These are phyloP conservation scores for Exophiala lecanii-corni DNA, from an alignment of 2,329 filamentous ascomycete species.

Conservation along the genomic window DNA sequence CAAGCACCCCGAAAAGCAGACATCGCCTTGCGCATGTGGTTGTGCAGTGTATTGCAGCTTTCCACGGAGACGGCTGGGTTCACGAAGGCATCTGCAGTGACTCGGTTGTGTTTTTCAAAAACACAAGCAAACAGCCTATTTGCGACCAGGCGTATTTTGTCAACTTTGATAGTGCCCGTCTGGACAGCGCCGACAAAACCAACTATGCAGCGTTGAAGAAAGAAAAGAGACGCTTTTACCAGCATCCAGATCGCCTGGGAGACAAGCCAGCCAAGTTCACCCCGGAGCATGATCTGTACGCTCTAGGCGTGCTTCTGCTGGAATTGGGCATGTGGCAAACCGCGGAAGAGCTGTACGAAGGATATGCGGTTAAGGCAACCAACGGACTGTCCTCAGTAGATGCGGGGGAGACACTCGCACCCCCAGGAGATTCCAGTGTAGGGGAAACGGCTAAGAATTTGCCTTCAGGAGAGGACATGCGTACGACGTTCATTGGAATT, in stretches of 20 bases:
- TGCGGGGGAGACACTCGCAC: too few relatives aligned
- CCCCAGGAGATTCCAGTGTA: too few relatives aligned
- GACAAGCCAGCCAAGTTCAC: conserved; percentile 3
- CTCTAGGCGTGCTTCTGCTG: conserved; percentile 36
- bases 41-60: too few relatives aligned
- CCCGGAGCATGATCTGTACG: conserved; percentile 35
- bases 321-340: too few relatives aligned
- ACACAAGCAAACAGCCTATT: not conserved
- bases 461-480: too few relatives aligned
- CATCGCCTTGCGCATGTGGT: too few relatives aligned
- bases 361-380: too few relatives aligned
- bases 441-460: too few relatives aligned
- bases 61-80: not conserved
- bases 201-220: not conserved
- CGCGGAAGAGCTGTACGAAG: too few relatives aligned
- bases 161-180: not conserved
- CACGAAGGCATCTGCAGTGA: conserved; percentile 1
- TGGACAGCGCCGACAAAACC: not conserved
- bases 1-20: too few relatives aligned
- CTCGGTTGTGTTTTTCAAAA: not conserved
- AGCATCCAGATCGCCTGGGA: not conserved
- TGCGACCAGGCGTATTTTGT: not conserved
- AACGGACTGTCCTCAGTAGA: too few relatives aligned
- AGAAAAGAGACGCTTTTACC: not conserved
- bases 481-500: too few relatives aligned